Evolutionary conservation across 306 rosid genomes (phyloP).

Genomic region (Lupinus albus): DNA sequence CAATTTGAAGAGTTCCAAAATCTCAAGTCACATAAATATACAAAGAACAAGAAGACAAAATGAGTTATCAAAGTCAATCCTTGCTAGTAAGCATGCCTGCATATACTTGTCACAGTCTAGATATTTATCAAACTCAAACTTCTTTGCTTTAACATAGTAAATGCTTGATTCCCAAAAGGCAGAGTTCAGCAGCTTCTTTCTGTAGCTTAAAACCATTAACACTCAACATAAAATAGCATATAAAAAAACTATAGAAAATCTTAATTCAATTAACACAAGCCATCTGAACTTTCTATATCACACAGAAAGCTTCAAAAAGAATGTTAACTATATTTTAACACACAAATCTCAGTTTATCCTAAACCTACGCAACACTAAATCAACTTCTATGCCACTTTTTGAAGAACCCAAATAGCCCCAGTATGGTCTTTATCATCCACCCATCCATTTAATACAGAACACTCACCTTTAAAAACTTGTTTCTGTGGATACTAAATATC

Average conservation of each 20-base stretch:
- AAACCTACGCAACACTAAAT: slow-evolving; percentile 26
- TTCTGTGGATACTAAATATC: neutral
- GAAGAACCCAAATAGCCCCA: slow-evolving; percentile 33
- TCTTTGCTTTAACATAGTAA: no score
- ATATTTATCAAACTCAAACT: no score
- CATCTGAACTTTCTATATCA: neutral
- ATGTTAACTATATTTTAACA: slow-evolving; percentile 10
- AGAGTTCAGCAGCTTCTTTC: neutral
- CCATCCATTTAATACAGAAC: neutral
- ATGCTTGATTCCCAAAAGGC: neutral
- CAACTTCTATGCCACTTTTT: slow-evolving; percentile 24
- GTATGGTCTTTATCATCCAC: slow-evolving; percentile 30
- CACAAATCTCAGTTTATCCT: slow-evolving; percentile 15
- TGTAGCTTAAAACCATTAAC: slow-evolving; percentile 12
- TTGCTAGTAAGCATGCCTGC: slow-evolving; percentile 9
- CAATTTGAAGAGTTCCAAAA: slow-evolving; percentile 23
- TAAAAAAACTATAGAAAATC: slow-evolving; percentile 3
- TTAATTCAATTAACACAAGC: neutral
- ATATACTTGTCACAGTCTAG: slow-evolving; percentile 3
- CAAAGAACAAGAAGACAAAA: slow-evolving; percentile 31
- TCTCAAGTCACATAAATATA: slow-evolving; percentile 26
- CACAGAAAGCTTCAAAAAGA: slow-evolving; percentile 27
- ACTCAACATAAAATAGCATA: slow-evolving; percentile 13
- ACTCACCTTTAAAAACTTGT: no score
- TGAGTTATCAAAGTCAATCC: slow-evolving; percentile 9